Percentiles rank a stretch among this genome's conserved stretches.
phyloP scores from a whole-genome alignment of 768 basidiomycete genomes.

The Neoboletus subvelutipes region DNA sequence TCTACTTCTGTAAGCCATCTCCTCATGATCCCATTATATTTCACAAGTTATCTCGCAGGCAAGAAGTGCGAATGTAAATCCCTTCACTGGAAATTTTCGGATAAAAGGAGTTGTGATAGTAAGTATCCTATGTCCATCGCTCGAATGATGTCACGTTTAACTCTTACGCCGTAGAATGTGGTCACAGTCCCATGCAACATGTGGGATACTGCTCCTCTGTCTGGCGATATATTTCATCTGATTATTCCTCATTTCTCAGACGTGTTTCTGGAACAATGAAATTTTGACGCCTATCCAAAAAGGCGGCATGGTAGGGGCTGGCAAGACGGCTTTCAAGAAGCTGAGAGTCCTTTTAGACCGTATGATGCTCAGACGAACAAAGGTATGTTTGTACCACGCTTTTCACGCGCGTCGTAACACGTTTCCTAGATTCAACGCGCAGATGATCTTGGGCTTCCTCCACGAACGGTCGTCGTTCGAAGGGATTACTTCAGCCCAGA shows the following conservation, averaged over 20 bases:
- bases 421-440: conserved; percentile 77
- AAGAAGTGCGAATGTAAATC: conserved; percentile 94
- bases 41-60: conserved; percentile 41
- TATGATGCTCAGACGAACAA: conserved; percentile 94
- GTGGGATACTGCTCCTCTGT: conserved; percentile 35
- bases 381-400: conserved; percentile 41
- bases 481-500: conserved; percentile 94
- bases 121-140: conserved; percentile 15
- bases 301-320: conserved; percentile 78
- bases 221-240: neutral
- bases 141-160: neutral
- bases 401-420: neutral
- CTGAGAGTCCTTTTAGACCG: conserved; percentile 83
- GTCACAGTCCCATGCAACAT: conserved; percentile 84
- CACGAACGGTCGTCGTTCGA: conserved; percentile 84
- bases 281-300: conserved; percentile 96
- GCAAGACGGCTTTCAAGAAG: conserved; percentile 86
- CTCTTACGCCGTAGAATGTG: conserved; percentile 55
- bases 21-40: neutral
- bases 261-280: conserved; percentile 97
- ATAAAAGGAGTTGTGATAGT: conserved; percentile 86
- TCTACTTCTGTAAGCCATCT: conserved; percentile 75
- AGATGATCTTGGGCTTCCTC: conserved; percentile 94
- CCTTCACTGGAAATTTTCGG: conserved; percentile 89
- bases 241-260: conserved; percentile 41